Conservation (phyloP, 345 rosid genomes). For the Euphorbia peplus region DNA sequence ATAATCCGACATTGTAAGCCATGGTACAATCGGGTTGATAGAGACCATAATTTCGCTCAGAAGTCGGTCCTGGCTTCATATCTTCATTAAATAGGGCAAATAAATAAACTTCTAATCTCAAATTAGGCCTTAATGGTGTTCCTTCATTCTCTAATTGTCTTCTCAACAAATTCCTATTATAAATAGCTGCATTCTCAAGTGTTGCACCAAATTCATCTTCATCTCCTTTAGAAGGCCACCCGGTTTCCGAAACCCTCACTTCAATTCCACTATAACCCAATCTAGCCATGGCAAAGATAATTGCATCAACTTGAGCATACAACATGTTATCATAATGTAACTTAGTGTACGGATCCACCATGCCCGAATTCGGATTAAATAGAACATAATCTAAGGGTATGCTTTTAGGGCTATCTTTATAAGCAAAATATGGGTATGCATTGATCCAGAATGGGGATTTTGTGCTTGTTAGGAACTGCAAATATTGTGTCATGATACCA, state of each 20-base stretch:
- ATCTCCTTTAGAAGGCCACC: slow-evolving; percentile 98
- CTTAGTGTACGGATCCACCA: slow-evolving; percentile 74
- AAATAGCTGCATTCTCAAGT: slow-evolving; percentile 57
- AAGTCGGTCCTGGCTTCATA: slow-evolving; percentile 87
- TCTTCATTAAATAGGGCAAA: slow-evolving; percentile 94
- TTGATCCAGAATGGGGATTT: slow-evolving; percentile 86
- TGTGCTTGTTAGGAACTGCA: slow-evolving; percentile 52
- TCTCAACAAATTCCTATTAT: slow-evolving; percentile 62
- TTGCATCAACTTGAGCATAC: slow-evolving; percentile 92
- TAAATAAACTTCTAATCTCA: slow-evolving; percentile 67
- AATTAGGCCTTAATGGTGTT: slow-evolving; percentile 68
- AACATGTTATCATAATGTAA: slow-evolving; percentile 86
- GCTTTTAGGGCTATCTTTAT: slow-evolving; percentile 59
- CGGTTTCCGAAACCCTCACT: slow-evolving; percentile 83
- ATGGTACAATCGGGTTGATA: slow-evolving; percentile 79
- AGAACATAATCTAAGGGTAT: slow-evolving; percentile 77
- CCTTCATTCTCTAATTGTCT: slow-evolving; percentile 75
- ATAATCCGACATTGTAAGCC: slow-evolving; percentile 86
- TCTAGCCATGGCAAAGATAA: slow-evolving; percentile 59
- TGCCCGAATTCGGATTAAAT: slow-evolving; percentile 77
- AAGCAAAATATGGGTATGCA: slow-evolving; percentile 95
- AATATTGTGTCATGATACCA: slow-evolving; percentile 52
- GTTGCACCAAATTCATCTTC: slow-evolving; percentile 69
- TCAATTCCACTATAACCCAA: slow-evolving; percentile 68
- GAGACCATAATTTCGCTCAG: slow-evolving; percentile 89